Evolutionary conservation across 2,329 filamentous ascomycete genomes (phyloP).

Genomic region (Keithomyces neogunnii): DNA sequence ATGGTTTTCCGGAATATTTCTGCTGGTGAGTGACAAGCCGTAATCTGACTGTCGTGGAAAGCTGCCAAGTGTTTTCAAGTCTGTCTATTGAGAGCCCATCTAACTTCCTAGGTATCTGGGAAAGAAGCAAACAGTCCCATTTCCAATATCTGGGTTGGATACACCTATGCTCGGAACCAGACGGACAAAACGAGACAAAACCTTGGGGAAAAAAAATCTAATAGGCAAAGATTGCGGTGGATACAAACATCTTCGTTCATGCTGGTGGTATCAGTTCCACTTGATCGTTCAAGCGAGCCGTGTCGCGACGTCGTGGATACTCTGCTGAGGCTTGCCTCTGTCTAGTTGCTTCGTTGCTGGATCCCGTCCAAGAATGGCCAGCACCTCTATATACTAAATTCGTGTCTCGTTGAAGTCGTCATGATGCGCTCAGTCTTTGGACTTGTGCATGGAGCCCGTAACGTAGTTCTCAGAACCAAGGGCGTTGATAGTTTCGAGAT

Average conservation of each 20-base stretch:
- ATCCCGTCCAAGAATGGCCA: slow-evolving; percentile 1
- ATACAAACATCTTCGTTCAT: not conserved
- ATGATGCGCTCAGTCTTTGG: slow-evolving; percentile 21
- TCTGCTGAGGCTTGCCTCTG: not conserved
- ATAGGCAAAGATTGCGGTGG: too few relatives aligned
- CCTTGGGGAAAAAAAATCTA: too few relatives aligned
- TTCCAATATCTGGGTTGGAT: too few relatives aligned
- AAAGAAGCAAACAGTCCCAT: not conserved
- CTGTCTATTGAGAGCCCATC: not conserved
- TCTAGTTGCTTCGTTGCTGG: not conserved
- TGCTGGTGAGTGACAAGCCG: not conserved
- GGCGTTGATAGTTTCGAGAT: slow-evolving; percentile 54
- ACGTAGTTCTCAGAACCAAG: slow-evolving; percentile 63
- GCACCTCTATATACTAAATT: slow-evolving; percentile 3
- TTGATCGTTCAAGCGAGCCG: not conserved
- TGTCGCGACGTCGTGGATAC: not conserved
- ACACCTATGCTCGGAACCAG: too few relatives aligned
- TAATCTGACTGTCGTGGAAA: too few relatives aligned
- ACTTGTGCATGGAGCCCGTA: slow-evolving; percentile 44
- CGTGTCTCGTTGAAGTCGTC: not conserved
- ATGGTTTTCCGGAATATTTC: not conserved
- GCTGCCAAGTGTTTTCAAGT: too few relatives aligned
- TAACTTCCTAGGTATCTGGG: not conserved
- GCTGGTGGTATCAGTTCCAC: slow-evolving; percentile 1
- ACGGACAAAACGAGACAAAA: too few relatives aligned